Conservation (phyloP, 306 rosid species). For the Ormosia semicastrata region DNA sequence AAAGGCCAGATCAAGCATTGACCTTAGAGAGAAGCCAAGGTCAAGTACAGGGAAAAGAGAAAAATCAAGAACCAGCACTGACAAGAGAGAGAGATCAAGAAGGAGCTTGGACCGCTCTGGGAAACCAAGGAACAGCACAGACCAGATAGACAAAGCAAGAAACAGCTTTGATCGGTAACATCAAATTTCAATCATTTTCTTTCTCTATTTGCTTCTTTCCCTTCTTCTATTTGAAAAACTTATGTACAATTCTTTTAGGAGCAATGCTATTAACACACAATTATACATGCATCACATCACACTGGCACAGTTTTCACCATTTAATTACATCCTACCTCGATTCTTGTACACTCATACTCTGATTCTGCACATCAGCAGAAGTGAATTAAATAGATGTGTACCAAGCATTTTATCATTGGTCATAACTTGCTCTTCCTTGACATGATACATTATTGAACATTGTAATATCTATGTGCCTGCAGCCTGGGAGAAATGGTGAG, state of each 20-base stretch:
- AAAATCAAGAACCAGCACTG: conserved; percentile 49
- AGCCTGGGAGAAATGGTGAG: conserved; percentile 78
- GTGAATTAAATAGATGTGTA: no score
- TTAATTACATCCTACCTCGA: no score
- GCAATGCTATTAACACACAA: no score
- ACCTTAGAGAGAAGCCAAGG: conserved; percentile 37
- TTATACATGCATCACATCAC: no score
- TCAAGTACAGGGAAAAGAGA: conserved; percentile 45
- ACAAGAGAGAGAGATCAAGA: conserved; percentile 49
- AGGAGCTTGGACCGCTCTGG: conserved; percentile 47
- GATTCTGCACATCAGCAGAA: no score
- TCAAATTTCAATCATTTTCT: neutral
- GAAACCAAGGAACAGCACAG: conserved; percentile 52
- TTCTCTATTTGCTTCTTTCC: neutral
- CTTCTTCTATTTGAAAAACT: neutral
- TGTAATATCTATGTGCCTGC: conserved; percentile 19
- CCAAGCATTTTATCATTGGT: no score
- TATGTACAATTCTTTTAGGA: neutral
- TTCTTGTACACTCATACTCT: no score
- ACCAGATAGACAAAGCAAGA: conserved; percentile 61
- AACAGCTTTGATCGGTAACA: conserved; percentile 69
- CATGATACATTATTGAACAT: neutral
- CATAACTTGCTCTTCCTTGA: neutral
- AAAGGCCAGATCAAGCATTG: conserved; percentile 45
- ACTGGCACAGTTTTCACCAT: no score